Conservation (phyloP, 305 asterid genomes). For the Fraxinus sp. region DNA sequence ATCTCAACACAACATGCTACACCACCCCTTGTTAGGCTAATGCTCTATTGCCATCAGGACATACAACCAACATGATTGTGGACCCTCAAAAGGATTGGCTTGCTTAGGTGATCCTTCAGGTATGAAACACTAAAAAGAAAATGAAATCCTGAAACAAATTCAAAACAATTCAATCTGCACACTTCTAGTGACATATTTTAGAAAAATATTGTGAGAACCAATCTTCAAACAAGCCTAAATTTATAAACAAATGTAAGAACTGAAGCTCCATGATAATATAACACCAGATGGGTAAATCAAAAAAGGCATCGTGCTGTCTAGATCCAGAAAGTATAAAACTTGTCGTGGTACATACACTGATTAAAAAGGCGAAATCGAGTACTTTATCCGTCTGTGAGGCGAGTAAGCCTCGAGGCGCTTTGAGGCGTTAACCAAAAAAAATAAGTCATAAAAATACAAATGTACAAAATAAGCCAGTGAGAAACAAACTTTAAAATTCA, state of each 20-base stretch:
- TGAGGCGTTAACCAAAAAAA: background rate
- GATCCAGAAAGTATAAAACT: conserved; percentile 16
- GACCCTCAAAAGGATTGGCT: conserved; percentile 5
- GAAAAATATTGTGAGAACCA: background rate
- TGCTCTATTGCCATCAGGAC: background rate
- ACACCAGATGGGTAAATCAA: background rate
- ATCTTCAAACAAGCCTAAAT: background rate
- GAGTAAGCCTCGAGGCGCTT: background rate
- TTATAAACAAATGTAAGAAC: background rate
- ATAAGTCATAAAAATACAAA: background rate
- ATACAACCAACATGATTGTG: conserved; percentile 2
- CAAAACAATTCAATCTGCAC: background rate
- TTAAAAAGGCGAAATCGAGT: background rate
- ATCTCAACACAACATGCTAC: background rate
- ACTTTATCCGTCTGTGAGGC: background rate
- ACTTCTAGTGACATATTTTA: conserved; percentile 2
- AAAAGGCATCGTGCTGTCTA: background rate
- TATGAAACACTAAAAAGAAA: background rate
- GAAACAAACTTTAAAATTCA: background rate
- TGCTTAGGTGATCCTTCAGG: background rate
- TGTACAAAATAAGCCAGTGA: background rate
- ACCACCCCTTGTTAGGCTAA: background rate
- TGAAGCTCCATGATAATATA: background rate
- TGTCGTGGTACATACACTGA: background rate
- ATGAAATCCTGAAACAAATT: background rate